These are phyloP conservation scores for Aspergillus flavus DNA, from an alignment of 2,329 filamentous ascomycete genomes.

Conservation along the genomic window DNA sequence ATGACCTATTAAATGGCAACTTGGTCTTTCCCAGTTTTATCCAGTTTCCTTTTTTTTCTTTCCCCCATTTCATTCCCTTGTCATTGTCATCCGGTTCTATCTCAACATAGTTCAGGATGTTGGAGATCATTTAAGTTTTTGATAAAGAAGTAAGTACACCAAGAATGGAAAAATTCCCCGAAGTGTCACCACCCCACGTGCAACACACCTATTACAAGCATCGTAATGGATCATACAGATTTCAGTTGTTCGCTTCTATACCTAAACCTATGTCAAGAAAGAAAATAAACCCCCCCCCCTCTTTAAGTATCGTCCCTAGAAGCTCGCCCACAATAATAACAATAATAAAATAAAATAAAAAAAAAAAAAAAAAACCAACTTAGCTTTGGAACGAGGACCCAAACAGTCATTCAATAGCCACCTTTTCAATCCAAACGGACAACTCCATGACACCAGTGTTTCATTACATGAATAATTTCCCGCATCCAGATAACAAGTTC, in stretches of 20 bases:
- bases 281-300: background rate
- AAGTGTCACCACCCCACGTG: background rate
- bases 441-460: conserved; percentile 14
- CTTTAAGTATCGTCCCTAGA: background rate
- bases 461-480: conserved; percentile 13
- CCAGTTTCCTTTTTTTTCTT: too few relatives aligned
- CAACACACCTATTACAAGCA: background rate
- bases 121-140: background rate
- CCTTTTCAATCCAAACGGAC: conserved; percentile 15
- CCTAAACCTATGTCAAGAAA: background rate
- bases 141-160: background rate
- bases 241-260: conserved; percentile 6
- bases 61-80: background rate
- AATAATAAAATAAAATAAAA: background rate
- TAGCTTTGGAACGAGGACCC: background rate
- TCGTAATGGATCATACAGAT: background rate
- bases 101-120: background rate
- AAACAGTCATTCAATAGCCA: conserved; percentile 6
- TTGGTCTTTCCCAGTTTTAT: background rate
- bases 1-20: background rate
- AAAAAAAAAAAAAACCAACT: background rate
- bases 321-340: background rate
- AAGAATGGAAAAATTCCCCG: background rate
- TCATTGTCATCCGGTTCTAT: background rate
- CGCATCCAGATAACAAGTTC: conserved; percentile 4